Evolutionary conservation across 805 yeast species (phyloP).

Genomic region (Teunomyces tritomae): DNA sequence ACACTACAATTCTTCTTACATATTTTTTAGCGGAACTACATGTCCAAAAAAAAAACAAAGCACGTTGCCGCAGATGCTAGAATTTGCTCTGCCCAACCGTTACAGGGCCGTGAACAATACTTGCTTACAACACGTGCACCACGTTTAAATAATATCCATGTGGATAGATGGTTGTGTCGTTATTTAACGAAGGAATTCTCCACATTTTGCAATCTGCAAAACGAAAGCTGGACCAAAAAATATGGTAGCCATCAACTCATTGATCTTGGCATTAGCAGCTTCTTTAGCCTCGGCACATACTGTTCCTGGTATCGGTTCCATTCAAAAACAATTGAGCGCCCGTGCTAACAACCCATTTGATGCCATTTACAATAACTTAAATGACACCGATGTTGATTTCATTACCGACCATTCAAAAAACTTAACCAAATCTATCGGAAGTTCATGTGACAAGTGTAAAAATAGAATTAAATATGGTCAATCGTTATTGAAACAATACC

Average conservation of each 20-base stretch:
- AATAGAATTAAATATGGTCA: slow-evolving; percentile 31
- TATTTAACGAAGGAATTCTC: background rate
- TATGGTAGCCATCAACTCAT: background rate
- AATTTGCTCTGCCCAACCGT: background rate
- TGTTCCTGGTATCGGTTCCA: slow-evolving; percentile 24
- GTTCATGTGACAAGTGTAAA: slow-evolving; percentile 36
- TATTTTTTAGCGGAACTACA: background rate
- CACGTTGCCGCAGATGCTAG: slow-evolving; percentile 1
- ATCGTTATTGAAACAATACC: slow-evolving; percentile 22
- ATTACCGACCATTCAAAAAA: slow-evolving; percentile 24
- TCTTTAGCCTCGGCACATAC: slow-evolving; percentile 15
- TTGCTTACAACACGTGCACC: background rate
- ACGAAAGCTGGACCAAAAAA: background rate
- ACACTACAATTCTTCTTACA: background rate
- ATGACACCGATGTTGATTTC: slow-evolving; percentile 26
- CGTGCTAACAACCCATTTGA: slow-evolving; percentile 24
- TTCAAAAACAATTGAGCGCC: slow-evolving; percentile 20
- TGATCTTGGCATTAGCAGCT: slow-evolving; percentile 2
- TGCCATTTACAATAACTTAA: slow-evolving; percentile 22
- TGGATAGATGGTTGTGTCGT: background rate
- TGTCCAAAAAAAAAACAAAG: background rate
- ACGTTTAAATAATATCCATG: background rate
- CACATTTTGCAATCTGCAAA: background rate
- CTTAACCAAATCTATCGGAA: slow-evolving; percentile 29
- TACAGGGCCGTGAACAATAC: background rate